phyloP scores from a whole-genome alignment of 163 green algal species.

The Trebouxiophyceae sp. region DNA sequence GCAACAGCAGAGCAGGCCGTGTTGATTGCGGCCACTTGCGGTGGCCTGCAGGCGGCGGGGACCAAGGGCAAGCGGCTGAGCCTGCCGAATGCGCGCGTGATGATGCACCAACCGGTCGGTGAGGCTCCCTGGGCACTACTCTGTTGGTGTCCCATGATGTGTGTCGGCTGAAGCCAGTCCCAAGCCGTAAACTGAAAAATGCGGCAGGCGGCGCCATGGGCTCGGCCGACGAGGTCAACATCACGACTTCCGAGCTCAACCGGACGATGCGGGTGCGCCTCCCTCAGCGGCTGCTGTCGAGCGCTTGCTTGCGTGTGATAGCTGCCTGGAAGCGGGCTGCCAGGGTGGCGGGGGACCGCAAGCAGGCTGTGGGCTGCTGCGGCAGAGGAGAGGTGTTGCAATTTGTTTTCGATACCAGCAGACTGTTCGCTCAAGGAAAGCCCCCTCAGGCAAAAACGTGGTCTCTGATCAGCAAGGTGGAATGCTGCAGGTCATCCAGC shows the following conservation, averaged over 20 bases:
- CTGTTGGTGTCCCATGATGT: not conserved
- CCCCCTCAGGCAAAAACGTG: no score
- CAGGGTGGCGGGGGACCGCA: no score
- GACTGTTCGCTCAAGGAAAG: no score
- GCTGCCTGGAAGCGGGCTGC: not conserved
- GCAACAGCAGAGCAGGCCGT: no score
- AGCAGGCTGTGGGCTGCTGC: no score
- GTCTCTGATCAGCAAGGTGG: no score
- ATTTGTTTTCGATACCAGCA: no score
- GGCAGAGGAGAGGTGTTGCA: no score
- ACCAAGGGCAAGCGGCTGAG: slow-evolving; percentile 72
- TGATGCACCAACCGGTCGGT: slow-evolving; percentile 87
- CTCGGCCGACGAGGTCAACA: slow-evolving; percentile 55
- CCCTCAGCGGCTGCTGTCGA: no score
- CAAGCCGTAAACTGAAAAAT: no score
- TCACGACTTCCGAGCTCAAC: slow-evolving; percentile 52
- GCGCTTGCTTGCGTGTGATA: not conserved
- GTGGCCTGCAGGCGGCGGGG: not conserved
- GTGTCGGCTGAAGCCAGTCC: not conserved
- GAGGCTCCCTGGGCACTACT: not conserved
- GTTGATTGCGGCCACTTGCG: no score
- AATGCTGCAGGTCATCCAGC: slow-evolving; percentile 29
- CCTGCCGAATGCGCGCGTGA: slow-evolving; percentile 85
- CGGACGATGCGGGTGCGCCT: slow-evolving; percentile 43
- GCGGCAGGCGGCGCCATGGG: slow-evolving; percentile 37